A percentile compares a stretch with the other conserved stretches of the same genome.
These are phyloP conservation scores for Eucalyptus erythrocorys DNA, from an alignment of 345 rosid genomes.

Conservation along the genomic window DNA sequence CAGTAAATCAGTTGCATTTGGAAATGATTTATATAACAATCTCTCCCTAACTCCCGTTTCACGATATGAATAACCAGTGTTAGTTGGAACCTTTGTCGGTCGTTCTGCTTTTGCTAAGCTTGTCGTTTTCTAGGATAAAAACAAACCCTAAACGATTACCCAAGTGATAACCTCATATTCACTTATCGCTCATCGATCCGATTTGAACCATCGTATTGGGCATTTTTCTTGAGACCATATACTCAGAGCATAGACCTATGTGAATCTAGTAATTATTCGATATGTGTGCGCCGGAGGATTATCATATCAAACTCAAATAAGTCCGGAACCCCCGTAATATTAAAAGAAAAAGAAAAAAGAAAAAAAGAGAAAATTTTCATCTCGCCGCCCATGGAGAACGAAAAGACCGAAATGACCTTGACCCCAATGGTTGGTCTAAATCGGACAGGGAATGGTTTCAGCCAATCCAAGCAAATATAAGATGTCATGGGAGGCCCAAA, in stretches of 20 bases:
- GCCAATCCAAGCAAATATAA: neutral
- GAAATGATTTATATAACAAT: no score
- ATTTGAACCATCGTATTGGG: neutral
- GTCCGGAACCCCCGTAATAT: neutral
- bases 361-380: no score
- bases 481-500: neutral
- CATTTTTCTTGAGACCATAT: neutral
- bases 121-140: neutral
- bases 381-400: neutral
- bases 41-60: no score
- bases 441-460: neutral
- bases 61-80: no score
- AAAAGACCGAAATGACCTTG: neutral
- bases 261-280: neutral
- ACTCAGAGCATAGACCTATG: neutral
- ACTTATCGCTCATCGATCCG: fast-evolving
- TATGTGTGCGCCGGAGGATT: neutral
- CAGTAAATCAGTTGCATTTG: no score
- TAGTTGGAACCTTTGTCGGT: neutral
- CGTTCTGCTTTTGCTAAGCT: neutral
- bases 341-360: no score
- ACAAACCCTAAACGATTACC: neutral
- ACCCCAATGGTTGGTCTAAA: neutral
- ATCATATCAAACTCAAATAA: neutral
- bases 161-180: neutral